Evolutionary conservation across 768 basidiomycete genomes (phyloP).

Genomic region (Boletus rubropictus): DNA sequence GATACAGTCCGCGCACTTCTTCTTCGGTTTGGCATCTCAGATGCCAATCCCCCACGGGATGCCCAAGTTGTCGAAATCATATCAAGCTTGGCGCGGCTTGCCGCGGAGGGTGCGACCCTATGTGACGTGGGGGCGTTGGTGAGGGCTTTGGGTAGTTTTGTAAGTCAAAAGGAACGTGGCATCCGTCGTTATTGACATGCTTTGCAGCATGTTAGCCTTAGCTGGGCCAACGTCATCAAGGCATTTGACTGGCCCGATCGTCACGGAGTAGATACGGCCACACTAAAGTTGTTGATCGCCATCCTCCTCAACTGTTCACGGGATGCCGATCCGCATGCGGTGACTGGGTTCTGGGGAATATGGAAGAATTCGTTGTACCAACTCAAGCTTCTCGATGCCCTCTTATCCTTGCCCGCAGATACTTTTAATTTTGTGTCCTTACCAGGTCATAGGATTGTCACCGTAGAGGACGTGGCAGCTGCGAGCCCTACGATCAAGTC

Average conservation of each 20-base stretch:
- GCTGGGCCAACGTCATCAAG: constrained; percentile 79
- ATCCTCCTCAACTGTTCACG: constrained; percentile 80
- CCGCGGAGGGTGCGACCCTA: constrained; percentile 64
- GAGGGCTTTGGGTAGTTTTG: constrained; percentile 66
- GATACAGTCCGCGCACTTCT: constrained; percentile 67
- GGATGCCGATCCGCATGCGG: constrained; percentile 70
- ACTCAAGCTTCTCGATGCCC: constrained; percentile 78
- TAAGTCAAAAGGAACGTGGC: constrained; percentile 36
- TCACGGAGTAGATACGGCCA: constrained; percentile 82
- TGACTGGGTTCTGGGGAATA: constrained; percentile 76
- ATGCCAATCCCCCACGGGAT: constrained; percentile 65
- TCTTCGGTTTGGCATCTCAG: constrained; percentile 70
- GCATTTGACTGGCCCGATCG: constrained; percentile 84
- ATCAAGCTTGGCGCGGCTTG: constrained; percentile 58
- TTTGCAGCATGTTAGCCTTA: constrained; percentile 54
- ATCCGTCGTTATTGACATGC: constrained; percentile 9
- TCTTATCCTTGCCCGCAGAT: constrained; percentile 84
- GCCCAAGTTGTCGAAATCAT: constrained; percentile 67
- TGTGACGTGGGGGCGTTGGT: constrained; percentile 75
- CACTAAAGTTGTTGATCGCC: constrained; percentile 82
- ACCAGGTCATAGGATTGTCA: constrained; percentile 77
- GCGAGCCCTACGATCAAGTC: constrained; percentile 91
- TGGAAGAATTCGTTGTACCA: constrained; percentile 88
- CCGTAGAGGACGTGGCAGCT: constrained; percentile 78
- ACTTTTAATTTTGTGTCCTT: constrained; percentile 90